Base-by-base conservation (phyloP, 208 protist genomes). In the Leishmania mexicana region DNA sequence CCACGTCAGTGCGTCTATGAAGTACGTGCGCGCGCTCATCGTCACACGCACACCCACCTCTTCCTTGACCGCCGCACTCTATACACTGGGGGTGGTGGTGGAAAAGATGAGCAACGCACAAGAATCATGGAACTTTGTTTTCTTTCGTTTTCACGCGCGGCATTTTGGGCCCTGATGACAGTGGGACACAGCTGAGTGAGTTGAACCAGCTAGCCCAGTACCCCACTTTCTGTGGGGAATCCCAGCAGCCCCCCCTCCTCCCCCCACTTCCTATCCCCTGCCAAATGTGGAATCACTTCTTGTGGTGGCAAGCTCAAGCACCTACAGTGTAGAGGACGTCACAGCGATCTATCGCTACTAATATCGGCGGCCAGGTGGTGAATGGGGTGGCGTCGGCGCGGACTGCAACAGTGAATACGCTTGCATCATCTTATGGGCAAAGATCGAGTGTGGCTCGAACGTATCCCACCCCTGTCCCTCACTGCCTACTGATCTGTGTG, bases 61-160 rank as follows among this genome's bases (percentile, higher is more conserved):
- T 72, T 47, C 35, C 6, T 35, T 45, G 35, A 31, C 67, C 19
- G 15, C 67, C 40, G 40, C 67, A 40, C 19, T 72, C 67, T 40
- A 19, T n/a, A 35, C n/a, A n/a, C 64, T 24, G 28, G 19, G 19
- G 65, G 40, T 35, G 31, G 31, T 35, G 1, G 28, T 40, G 51
- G n/a, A 4, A 47, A 47, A 17, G 38, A 42, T n/a, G 65, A 49
- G 1, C 11, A 19, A 40, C 45, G 21, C 31, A n/a, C 24, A 70
- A 28, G 49, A 42, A 62, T 8, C 11, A 51, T 21, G 13, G 4
- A 75, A 60, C 45, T 40, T 42, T 70, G 35, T 70, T 72, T 75
- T 70, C 53, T 65, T 75, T 81, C 35, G 60, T 57, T 75, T 45
- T 45, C 62, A 76, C n/a, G 49, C n/a, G 51, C 45, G 24, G 15